These are phyloP conservation scores for Penicillium bovifimosum DNA, from an alignment of 495 filamentous ascomycete genomes.

Conservation along the genomic window DNA sequence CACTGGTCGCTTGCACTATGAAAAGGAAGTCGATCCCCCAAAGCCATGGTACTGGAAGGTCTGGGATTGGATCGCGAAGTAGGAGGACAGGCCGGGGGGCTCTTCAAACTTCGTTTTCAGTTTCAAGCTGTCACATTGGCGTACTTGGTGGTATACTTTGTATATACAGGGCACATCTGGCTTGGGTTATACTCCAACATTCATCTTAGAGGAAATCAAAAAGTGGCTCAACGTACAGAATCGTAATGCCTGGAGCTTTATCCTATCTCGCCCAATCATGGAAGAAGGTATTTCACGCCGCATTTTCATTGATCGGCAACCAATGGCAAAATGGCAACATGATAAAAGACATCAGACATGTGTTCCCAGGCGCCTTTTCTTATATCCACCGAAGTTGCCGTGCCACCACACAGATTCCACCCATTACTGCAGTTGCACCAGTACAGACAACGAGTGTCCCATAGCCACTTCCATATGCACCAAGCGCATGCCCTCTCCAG, in stretches of 20 bases:
- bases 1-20: conserved; percentile 32
- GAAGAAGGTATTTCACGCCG: neutral
- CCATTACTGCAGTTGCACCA: conserved; percentile 35
- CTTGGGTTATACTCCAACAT: neutral
- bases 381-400: conserved; percentile 17
- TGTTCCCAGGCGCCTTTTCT: too few relatives aligned
- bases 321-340: too few relatives aligned
- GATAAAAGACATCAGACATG: too few relatives aligned
- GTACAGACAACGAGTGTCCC: conserved; percentile 39
- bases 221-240: neutral
- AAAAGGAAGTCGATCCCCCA: conserved; percentile 24
- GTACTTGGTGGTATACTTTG: neutral
- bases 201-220: neutral
- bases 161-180: neutral
- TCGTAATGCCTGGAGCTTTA: neutral
- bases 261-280: neutral
- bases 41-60: conserved; percentile 23
- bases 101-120: neutral
- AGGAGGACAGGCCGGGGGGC: neutral
- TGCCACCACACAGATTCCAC: conserved; percentile 29
- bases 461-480: conserved; percentile 36
- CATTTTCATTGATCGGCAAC: too few relatives aligned
- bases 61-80: conserved; percentile 25
- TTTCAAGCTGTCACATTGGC: neutral
- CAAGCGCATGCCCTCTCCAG: conserved; percentile 12